Evolutionary conservation across 495 filamentous ascomycete species (phyloP).

Genomic region (Daldinia bambusicola): DNA sequence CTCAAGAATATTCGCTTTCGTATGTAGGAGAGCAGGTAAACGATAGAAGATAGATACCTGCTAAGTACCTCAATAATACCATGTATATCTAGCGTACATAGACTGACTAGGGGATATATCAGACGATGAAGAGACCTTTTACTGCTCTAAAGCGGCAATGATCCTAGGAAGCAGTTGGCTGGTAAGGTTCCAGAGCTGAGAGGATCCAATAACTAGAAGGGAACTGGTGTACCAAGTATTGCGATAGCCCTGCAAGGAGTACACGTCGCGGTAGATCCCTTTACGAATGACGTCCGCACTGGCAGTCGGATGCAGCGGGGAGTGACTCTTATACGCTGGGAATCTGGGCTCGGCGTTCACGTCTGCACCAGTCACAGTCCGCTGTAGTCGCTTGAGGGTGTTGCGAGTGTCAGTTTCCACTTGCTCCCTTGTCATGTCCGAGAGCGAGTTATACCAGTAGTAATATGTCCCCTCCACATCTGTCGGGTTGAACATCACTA

Average conservation of each 20-base stretch:
- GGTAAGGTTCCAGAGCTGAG: conserved; percentile 54
- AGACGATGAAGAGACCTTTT: neutral
- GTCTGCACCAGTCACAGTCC: conserved; percentile 15
- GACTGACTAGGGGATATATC: neutral
- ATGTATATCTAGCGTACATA: neutral
- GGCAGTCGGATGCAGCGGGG: conserved; percentile 49
- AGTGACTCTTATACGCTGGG: conserved; percentile 49
- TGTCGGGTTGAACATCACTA: conserved; percentile 39
- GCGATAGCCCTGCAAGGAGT: conserved; percentile 60
- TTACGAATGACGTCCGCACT: conserved; percentile 43
- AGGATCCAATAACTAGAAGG: conserved; percentile 47
- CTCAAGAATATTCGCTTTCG: too few species aligned
- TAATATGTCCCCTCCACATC: conserved; percentile 35
- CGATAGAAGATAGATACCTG: too few species aligned
- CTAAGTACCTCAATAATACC: too few species aligned
- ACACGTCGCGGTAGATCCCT: conserved; percentile 63
- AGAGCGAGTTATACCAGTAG: conserved; percentile 38
- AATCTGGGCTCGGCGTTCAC: conserved; percentile 21
- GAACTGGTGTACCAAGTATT: conserved; percentile 65
- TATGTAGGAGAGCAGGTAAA: too few species aligned
- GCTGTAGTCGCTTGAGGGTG: conserved; percentile 32
- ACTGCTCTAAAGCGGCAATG: conserved; percentile 35
- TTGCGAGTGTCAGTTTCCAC: conserved; percentile 24
- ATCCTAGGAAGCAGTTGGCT: conserved; percentile 36
- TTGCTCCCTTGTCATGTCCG: conserved; percentile 20